A percentile compares a stretch with the other conserved stretches of the same genome.
Evolutionary conservation across 2,329 filamentous ascomycete genomes (phyloP).

Genomic region (Ascochyta koolunga): DNA sequence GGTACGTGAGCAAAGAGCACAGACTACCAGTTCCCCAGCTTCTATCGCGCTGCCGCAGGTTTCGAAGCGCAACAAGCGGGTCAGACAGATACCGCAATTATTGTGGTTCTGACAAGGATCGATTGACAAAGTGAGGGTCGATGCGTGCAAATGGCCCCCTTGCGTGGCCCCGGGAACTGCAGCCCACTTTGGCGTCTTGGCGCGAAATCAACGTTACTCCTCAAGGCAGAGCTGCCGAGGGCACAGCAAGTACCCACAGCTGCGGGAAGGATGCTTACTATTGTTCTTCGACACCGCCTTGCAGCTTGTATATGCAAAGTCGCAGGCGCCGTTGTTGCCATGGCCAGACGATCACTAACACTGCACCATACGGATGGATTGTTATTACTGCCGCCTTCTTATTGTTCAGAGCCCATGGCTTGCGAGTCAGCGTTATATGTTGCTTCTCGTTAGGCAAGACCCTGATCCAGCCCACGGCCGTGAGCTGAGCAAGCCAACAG

Average conservation of each 20-base stretch:
- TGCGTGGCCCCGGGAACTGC: background rate
- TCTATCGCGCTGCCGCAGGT: too few species aligned
- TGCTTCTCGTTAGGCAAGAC: background rate
- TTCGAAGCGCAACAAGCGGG: too few species aligned
- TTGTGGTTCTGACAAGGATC: background rate
- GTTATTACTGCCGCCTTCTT: background rate
- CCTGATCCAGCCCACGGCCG: background rate
- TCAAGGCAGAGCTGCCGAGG: background rate
- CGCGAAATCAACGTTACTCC: background rate
- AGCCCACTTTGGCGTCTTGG: background rate
- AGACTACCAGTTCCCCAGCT: too few species aligned
- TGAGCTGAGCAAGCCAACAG: background rate
- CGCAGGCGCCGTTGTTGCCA: background rate
- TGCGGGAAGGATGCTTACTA: conserved; percentile 14
- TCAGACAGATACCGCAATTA: background rate
- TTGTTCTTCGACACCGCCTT: conserved; percentile 4
- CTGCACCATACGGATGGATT: background rate
- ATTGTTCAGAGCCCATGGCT: conserved; percentile 1
- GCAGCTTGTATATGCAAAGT: background rate
- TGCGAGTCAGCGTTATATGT: background rate
- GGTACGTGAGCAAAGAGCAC: too few species aligned
- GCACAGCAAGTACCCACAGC: background rate
- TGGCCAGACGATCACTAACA: background rate
- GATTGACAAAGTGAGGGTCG: background rate
- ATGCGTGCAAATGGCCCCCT: background rate